A percentile compares a stretch with the other conserved stretches of the same genome.
phyloP scores from a whole-genome alignment of 768 basidiomycete genomes.

The Phylloporus sp. region DNA sequence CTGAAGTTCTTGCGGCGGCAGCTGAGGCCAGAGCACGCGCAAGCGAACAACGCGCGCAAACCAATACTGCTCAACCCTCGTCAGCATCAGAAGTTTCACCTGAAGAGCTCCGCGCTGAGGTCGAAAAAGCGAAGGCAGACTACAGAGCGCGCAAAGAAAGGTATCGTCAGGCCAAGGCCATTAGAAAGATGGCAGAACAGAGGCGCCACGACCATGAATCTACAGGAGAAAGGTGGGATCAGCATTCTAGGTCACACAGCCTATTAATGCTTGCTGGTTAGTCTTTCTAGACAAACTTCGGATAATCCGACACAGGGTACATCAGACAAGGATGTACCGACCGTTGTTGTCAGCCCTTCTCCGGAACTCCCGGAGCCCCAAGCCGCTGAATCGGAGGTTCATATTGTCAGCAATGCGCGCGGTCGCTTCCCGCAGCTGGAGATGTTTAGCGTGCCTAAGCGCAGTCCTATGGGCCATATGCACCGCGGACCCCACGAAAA shows the following conservation, averaged over 20 bases:
- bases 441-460: constrained; percentile 54
- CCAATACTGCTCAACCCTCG: neutral
- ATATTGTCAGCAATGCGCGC: constrained; percentile 60
- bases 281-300: constrained; percentile 25
- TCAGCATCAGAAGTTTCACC: constrained; percentile 5
- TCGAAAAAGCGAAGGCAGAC: constrained; percentile 61
- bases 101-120: constrained; percentile 35
- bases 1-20: constrained; percentile 17
- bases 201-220: constrained; percentile 17
- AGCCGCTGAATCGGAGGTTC: constrained; percentile 25
- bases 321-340: neutral
- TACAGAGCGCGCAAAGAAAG: constrained; percentile 71
- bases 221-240: constrained; percentile 26
- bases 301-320: constrained; percentile 15
- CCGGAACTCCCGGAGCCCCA: constrained; percentile 13
- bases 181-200: constrained; percentile 39
- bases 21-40: constrained; percentile 13
- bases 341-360: constrained; percentile 3
- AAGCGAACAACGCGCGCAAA: constrained; percentile 1
- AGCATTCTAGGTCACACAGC: neutral
- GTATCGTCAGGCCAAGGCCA: constrained; percentile 58
- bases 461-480: constrained; percentile 32
- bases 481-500: constrained; percentile 18
- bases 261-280: constrained; percentile 10
- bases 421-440: constrained; percentile 61